Conservation (phyloP, 2,329 filamentous ascomycete species). For the Chaetomiaceae sp. region DNA sequence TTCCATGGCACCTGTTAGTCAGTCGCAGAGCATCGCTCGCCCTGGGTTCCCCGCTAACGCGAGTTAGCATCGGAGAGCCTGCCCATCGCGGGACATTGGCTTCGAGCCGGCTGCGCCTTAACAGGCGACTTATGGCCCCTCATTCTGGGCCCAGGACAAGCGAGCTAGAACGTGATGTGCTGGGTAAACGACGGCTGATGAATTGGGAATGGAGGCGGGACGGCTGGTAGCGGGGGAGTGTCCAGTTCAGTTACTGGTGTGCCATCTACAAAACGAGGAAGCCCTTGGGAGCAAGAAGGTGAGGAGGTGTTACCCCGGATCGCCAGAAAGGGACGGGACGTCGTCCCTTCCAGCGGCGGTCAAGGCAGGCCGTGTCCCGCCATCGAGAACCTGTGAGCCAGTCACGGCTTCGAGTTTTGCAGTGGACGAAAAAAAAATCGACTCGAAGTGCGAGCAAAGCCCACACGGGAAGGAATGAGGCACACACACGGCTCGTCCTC, state of each 20-base stretch:
- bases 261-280: slow-evolving; percentile 3
- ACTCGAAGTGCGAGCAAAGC: slow-evolving; percentile 1
- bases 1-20: not conserved
- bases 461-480: slow-evolving; percentile 14
- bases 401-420: too few species aligned
- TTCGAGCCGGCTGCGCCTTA: not conserved
- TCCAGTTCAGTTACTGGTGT: not conserved
- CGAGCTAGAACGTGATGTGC: slow-evolving; percentile 5
- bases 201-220: slow-evolving; percentile 9
- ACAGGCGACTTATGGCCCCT: not conserved
- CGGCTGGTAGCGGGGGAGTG: slow-evolving; percentile 13
- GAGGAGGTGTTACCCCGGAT: slow-evolving; percentile 1
- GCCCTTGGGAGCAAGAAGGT: not conserved
- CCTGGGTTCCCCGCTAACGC: not conserved
- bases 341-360: slow-evolving; percentile 5
- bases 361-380: too few species aligned
- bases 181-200: slow-evolving; percentile 6
- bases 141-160: not conserved
- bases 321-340: slow-evolving; percentile 7
- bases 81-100: not conserved
- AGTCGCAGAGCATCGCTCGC: not conserved
- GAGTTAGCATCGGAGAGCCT: not conserved
- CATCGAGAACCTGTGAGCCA: too few species aligned
- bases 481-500: slow-evolving; percentile 14
- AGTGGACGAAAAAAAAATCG: too few species aligned